Base-by-base conservation (phyloP, 202 grass and related monocot species). In the Digitaria exilis region DNA sequence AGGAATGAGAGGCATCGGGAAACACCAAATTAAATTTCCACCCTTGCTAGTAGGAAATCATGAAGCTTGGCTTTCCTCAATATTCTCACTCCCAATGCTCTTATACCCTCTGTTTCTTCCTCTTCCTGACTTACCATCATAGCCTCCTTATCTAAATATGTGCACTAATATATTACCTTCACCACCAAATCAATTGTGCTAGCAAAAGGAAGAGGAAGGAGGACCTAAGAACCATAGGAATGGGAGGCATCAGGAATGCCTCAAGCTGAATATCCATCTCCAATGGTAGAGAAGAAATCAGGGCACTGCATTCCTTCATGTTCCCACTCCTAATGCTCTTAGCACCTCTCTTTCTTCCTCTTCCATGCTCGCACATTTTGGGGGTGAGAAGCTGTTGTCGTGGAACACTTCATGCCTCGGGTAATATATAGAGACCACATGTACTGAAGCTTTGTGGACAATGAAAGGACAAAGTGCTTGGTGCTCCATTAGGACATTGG, bases 1-100 rank as follows among this genome's bases (percentile, higher is more conserved):
- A 84, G 87, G 87, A 88, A 88, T 76, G 76, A 72, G 81, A 84
- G 44, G 76, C 86, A 56, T 70, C 19, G 52, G 69, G 51, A 82
- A 85, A 77, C 1, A 81, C 44, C 44, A 66, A 71, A 65, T 35
- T 9, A 83, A 58, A 28, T 46, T 39, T 43, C 2, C 69, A 31
- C 32, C 22, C 62, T 17, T 12, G 13, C 5, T 39, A 42, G 70
- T 49, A 32, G 17, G 42, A 51, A 61, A 62, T 5, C n/a, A 26
- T 2, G 6, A 64, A 62, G 73, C 31, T 18, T 17, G 21, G 64
- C 1, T 65, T 89, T 85, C 82, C 64, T 65, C 70, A 6, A 75
- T 42, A 25, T 52, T 83, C 81, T 83, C 81, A 66, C 75, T 83
- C 81, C 45, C 11, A 83, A 25, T 41, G 49, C 48, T 83, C 46